Evolutionary conservation across 768 basidiomycete genomes (phyloP).

Genomic region (Boletus pseudopeckii): DNA sequence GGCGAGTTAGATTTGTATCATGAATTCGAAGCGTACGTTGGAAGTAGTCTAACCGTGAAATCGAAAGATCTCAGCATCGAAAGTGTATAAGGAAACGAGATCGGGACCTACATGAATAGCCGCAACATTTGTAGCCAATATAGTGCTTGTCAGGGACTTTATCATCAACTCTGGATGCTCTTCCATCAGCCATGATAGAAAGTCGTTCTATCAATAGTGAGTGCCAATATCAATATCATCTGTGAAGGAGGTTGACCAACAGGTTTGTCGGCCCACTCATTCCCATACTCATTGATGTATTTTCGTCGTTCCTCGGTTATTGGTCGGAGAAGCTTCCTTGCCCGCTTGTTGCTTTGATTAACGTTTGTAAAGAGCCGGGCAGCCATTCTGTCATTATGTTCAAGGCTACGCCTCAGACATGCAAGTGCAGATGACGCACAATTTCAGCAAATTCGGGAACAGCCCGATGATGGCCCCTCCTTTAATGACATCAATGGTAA

Average conservation of each 20-base stretch:
- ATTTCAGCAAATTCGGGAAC: slow-evolving; percentile 25
- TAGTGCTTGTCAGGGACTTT: slow-evolving; percentile 15
- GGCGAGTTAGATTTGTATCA: no score
- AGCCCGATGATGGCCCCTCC: slow-evolving; percentile 18
- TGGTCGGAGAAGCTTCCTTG: slow-evolving; percentile 21
- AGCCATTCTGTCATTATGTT: background rate
- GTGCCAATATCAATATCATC: no score
- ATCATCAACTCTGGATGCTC: slow-evolving; percentile 8
- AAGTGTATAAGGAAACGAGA: background rate
- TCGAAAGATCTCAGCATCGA: background rate
- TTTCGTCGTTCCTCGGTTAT: slow-evolving; percentile 28
- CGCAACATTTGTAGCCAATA: background rate
- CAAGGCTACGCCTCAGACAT: background rate
- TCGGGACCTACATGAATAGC: background rate
- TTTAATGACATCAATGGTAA: slow-evolving; percentile 26
- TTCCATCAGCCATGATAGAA: slow-evolving; percentile 33
- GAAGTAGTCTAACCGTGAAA: background rate
- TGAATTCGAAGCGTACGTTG: background rate
- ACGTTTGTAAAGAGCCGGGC: slow-evolving; percentile 9
- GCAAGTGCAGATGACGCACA: background rate
- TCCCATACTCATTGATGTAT: slow-evolving; percentile 20
- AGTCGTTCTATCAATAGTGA: slow-evolving; percentile 22
- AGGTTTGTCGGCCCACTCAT: slow-evolving; percentile 30
- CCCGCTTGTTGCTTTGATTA: background rate
- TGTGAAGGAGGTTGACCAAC: slow-evolving; percentile 7